Conservation (phyloP, 495 filamentous ascomycete species). For the Astrocystis sublimbata region DNA sequence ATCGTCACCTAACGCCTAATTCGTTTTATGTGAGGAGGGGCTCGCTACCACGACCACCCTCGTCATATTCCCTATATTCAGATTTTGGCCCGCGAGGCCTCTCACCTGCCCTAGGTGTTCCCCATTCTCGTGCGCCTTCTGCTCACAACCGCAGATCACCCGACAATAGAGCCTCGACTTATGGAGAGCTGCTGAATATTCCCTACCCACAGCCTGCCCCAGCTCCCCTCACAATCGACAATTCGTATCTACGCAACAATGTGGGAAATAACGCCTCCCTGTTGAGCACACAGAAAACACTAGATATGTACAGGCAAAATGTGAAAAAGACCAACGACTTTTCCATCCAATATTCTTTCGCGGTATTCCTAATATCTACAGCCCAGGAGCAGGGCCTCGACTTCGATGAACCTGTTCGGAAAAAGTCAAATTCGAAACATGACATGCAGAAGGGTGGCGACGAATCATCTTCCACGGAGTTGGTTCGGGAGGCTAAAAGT, state of each 20-base stretch:
- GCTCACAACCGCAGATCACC: conserved; percentile 69
- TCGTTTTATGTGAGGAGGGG: conserved; percentile 51
- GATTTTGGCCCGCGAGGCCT: conserved; percentile 63
- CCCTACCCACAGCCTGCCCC: conserved; percentile 86
- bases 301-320: conserved; percentile 96
- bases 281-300: conserved; percentile 82
- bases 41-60: conserved; percentile 64
- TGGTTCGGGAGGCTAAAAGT: conserved; percentile 82
- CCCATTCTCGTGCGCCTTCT: conserved; percentile 58
- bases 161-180: conserved; percentile 75
- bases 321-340: conserved; percentile 94
- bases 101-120: conserved; percentile 53
- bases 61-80: conserved; percentile 69
- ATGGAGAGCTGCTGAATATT: conserved; percentile 82
- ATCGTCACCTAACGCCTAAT: conserved; percentile 60
- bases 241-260: conserved; percentile 69
- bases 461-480: conserved; percentile 57
- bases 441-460: conserved; percentile 48
- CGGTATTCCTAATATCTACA: conserved; percentile 85
- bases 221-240: conserved; percentile 71
- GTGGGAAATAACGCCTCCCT: conserved; percentile 88
- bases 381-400: conserved; percentile 66
- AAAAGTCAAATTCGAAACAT: conserved; percentile 46
- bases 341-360: conserved; percentile 89
- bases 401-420: conserved; percentile 39